A percentile compares a stretch with the other conserved stretches of the same genome.
Conservation (phyloP, 2,329 filamentous ascomycete genomes). For the Colletotrichum australisinense region DNA sequence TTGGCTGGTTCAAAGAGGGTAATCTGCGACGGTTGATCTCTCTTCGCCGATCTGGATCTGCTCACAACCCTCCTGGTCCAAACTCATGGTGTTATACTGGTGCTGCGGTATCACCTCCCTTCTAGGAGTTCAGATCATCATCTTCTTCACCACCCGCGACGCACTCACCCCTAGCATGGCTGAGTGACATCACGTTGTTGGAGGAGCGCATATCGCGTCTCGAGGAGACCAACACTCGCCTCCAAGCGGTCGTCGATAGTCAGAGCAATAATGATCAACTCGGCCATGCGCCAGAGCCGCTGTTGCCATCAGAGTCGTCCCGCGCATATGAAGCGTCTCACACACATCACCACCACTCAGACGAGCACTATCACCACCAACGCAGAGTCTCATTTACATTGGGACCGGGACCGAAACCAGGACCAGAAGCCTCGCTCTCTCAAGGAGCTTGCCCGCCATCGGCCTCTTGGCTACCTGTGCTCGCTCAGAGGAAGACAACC, state of each 20-base stretch:
- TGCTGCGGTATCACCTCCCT: neutral
- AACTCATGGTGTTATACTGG: too few relatives aligned
- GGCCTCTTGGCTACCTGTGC: neutral
- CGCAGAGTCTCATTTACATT: neutral
- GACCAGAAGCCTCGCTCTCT: neutral
- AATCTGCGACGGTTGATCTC: neutral
- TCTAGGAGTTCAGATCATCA: conserved; percentile 39
- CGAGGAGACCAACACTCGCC: neutral
- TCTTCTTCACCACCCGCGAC: neutral
- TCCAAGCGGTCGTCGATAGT: neutral
- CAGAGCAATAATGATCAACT: neutral
- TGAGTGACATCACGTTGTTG: conserved; percentile 8
- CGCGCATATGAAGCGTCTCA: neutral
- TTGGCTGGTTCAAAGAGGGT: neutral
- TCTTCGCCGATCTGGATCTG: neutral
- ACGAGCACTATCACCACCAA: neutral
- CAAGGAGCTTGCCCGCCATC: neutral
- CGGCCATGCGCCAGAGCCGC: conserved; percentile 22
- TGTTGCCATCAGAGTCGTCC: neutral
- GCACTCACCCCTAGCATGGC: neutral
- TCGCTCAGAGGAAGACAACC: neutral
- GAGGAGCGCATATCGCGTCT: conserved; percentile 11
- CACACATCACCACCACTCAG: neutral
- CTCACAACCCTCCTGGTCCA: neutral
- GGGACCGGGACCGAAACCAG: too few relatives aligned